Evolutionary conservation across 2,329 filamentous ascomycete genomes (phyloP).

Genomic region (Seiridium cupressi): DNA sequence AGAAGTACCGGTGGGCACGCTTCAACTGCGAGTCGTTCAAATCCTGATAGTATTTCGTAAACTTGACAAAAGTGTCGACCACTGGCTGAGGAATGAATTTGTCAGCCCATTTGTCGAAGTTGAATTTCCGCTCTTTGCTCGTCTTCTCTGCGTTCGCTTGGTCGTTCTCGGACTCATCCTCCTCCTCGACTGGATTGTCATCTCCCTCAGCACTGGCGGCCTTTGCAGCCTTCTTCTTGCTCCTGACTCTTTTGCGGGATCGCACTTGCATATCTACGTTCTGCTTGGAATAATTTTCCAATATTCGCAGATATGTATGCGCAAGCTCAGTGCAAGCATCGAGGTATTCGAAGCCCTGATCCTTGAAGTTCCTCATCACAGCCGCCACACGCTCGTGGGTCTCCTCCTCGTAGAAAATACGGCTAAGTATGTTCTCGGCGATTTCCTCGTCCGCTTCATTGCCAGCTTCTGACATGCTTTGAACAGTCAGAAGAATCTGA

Average conservation of each 20-base stretch:
- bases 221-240: constrained; percentile 67
- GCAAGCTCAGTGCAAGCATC: constrained; percentile 88
- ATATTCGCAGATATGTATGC: constrained; percentile 86
- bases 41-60: constrained; percentile 78
- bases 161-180: constrained; percentile 72
- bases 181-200: constrained; percentile 54
- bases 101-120: constrained; percentile 79
- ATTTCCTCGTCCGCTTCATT: constrained; percentile 96
- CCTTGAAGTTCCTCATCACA: constrained; percentile 83
- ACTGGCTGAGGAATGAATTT: constrained; percentile 83
- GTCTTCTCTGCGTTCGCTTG: constrained; percentile 67
- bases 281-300: constrained; percentile 92
- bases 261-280: constrained; percentile 93
- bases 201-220: constrained; percentile 38
- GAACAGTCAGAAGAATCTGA: constrained; percentile 86
- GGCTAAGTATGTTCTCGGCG: constrained; percentile 92
- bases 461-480: constrained; percentile 82
- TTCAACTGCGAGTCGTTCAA: constrained; percentile 80
- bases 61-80: constrained; percentile 83
- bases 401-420: constrained; percentile 97
- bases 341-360: constrained; percentile 90
- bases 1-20: constrained; percentile 89
- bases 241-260: constrained; percentile 70
- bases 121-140: constrained; percentile 85
- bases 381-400: constrained; percentile 85